Evolutionary conservation across 345 rosid species (phyloP).

Genomic region (Moringa oleifera): DNA sequence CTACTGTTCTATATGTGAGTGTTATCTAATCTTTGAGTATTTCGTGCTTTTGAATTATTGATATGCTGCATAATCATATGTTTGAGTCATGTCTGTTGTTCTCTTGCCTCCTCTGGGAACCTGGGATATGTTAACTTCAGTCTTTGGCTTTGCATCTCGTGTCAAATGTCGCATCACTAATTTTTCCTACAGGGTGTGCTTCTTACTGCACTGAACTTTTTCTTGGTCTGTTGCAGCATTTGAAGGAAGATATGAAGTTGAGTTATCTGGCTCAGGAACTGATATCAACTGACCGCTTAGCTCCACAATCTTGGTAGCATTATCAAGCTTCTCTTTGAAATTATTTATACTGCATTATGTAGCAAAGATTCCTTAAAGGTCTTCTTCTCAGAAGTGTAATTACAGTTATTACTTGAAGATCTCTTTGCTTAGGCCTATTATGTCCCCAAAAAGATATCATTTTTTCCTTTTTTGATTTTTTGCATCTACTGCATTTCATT

Average conservation of each 20-base stretch:
- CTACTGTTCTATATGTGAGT: constrained; percentile 94
- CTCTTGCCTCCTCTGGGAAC: not conserved
- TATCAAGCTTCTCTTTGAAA: not conserved
- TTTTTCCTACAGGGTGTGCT: not conserved
- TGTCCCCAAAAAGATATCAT: not conserved
- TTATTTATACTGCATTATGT: not conserved
- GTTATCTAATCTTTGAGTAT: constrained; percentile 16
- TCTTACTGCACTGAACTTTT: constrained; percentile 7
- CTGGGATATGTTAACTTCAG: not conserved
- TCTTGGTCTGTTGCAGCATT: constrained; percentile 55
- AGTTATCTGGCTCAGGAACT: constrained; percentile 95
- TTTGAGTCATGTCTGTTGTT: not conserved
- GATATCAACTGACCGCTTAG: constrained; percentile 85
- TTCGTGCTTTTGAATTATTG: no score
- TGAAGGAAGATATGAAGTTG: constrained; percentile 96
- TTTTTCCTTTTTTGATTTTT: no score
- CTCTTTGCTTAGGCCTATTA: not conserved
- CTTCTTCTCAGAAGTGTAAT: no score
- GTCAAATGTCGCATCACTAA: not conserved
- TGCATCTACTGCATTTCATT: not conserved
- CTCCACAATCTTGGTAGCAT: constrained; percentile 92
- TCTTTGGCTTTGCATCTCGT: not conserved
- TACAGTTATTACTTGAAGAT: not conserved
- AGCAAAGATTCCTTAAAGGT: not conserved
- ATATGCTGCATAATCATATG: no score